Evolutionary conservation across 2,329 filamentous ascomycete genomes (phyloP).

Genomic region (Helotiales sp.): DNA sequence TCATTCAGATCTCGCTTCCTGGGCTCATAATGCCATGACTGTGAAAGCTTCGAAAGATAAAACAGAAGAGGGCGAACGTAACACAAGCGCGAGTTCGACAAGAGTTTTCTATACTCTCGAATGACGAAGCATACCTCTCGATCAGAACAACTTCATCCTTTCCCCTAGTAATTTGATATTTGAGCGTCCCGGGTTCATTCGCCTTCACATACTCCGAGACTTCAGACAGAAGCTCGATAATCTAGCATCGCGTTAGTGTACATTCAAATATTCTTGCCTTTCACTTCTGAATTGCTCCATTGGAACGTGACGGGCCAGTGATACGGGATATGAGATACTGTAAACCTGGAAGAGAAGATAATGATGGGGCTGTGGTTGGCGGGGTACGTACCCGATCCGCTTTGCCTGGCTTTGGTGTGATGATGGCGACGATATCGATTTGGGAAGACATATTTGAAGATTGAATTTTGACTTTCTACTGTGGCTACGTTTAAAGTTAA

Average conservation of each 20-base stretch:
- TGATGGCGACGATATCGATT: slow-evolving; percentile 37
- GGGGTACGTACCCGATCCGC: slow-evolving; percentile 33
- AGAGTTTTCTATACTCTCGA: no score
- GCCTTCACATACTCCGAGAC: slow-evolving; percentile 32
- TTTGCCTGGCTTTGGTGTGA: slow-evolving; percentile 39
- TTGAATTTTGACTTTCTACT: background rate
- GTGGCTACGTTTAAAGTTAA: no score
- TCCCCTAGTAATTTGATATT: slow-evolving; percentile 37
- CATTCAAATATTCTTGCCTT: background rate
- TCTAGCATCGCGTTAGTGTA: slow-evolving; percentile 22
- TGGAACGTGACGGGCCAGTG: background rate
- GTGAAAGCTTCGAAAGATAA: no score
- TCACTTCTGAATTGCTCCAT: no score
- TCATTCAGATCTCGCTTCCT: background rate
- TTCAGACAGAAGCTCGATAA: slow-evolving; percentile 36
- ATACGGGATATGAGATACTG: no score
- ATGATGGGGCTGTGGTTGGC: background rate
- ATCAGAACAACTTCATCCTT: slow-evolving; percentile 40
- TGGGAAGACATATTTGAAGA: slow-evolving; percentile 27
- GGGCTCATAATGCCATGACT: no score
- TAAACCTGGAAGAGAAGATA: no score
- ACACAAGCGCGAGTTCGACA: no score
- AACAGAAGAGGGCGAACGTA: background rate
- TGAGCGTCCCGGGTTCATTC: slow-evolving; percentile 39
- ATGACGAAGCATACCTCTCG: slow-evolving; percentile 41